Evolutionary conservation across 1,284 basidiomycete genomes (phyloP), one percentile per base, ranked within the genome.

Genomic region (Amylostereum chailletii): DNA sequence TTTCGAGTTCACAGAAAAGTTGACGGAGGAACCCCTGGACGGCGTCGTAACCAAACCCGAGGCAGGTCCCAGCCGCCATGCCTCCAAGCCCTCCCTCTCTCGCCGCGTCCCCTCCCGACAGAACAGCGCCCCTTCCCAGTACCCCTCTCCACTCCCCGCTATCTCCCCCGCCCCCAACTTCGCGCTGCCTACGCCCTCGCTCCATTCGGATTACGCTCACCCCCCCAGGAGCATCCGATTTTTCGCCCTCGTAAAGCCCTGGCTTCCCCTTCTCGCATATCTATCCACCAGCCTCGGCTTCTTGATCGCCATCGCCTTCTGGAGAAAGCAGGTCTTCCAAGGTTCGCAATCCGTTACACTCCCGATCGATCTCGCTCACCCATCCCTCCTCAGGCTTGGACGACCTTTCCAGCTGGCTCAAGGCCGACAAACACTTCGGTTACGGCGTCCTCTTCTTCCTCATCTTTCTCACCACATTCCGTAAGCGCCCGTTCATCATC

Each of bases 401-500:
- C 65, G 70, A 81, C 44, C 69, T 90, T 37, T 80, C 87, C 19
- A 73, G 74, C 54, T 89, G 82, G 81, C 69, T 90, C 50, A 80
- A 79, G 62, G 72, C 70, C 45, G 83, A 87, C 60, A 72, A 74
- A 52, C 72, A 76, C 56, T 76, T 75, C 62, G 87, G 88, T 45
- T 81, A 85, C 62, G 77, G 77, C 52, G 74, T 85, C 52, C 76
- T 90, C 41, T 90, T 87, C 62, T 68, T 72, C 57, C 77, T 90
- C 60, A 90, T 90, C 56, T 88, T 90, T 64, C 62, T 90, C 52
- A 90, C 87, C 45, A 88, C 86, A 5, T 82, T 90, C 63, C 86
- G 87, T 90, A 68, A 72, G 87, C 81, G 30, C 40, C 50, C 50
- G 45, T 53, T 49, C 51, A 45, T 46, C 51, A 40, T 47, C 40